Percentiles rank a stretch among this genome's conserved stretches.
These are phyloP conservation scores for Sanghuangporus baumii DNA, from an alignment of 1,284 basidiomycete genomes.

Conservation along the genomic window DNA sequence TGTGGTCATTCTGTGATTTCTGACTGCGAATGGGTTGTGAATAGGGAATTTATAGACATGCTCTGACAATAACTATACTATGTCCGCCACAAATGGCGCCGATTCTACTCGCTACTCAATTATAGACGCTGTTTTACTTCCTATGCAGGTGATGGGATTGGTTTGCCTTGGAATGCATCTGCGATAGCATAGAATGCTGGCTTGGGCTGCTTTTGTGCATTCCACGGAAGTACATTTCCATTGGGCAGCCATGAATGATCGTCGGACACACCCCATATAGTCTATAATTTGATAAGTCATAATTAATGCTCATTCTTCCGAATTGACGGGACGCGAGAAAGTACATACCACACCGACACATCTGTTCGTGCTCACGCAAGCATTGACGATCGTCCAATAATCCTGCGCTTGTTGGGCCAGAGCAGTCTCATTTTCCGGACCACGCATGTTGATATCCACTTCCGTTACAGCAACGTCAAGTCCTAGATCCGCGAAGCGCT, in stretches of 20 bases:
- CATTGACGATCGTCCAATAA: slow-evolving; percentile 24
- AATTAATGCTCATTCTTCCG: background rate
- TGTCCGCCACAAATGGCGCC: background rate
- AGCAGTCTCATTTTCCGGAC: slow-evolving; percentile 14
- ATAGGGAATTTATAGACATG: background rate
- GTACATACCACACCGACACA: slow-evolving; percentile 20
- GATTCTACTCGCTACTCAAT: background rate
- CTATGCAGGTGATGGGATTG: background rate
- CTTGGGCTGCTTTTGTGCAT: slow-evolving; percentile 15
- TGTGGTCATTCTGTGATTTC: background rate
- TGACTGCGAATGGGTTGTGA: background rate
- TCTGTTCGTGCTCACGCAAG: slow-evolving; percentile 21
- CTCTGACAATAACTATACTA: background rate
- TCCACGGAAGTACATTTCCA: slow-evolving; percentile 10
- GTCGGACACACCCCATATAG: slow-evolving; percentile 16
- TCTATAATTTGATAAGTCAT: background rate
- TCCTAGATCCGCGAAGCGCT: slow-evolving; percentile 21
- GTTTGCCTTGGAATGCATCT: slow-evolving; percentile 14
- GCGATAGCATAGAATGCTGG: slow-evolving; percentile 17
- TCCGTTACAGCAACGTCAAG: slow-evolving; percentile 23
- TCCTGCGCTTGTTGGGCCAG: slow-evolving; percentile 20
- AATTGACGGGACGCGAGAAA: background rate
- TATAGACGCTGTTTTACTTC: background rate
- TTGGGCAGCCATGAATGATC: slow-evolving; percentile 19
- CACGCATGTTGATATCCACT: slow-evolving; percentile 18